Conservation (phyloP, 176 grass and related monocot species). For the Avena sativa region DNA sequence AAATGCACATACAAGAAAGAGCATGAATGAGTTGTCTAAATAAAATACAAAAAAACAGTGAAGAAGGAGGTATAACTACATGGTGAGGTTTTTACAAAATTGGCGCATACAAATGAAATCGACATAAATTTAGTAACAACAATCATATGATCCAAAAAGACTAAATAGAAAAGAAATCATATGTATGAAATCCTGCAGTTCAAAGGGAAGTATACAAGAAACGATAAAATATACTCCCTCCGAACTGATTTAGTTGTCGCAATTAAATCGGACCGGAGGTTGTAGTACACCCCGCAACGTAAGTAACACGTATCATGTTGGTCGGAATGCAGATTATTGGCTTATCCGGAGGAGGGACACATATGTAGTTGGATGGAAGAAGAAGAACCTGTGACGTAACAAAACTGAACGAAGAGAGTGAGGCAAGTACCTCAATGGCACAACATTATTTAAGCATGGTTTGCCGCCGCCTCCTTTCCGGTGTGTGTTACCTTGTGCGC, state of each 20-base stretch:
- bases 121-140: not conserved
- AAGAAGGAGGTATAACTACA: not conserved
- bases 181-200: not conserved
- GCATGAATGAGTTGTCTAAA: not conserved
- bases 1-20: constrained; percentile 4
- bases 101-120: not conserved
- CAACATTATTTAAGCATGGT: not conserved
- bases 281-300: not conserved
- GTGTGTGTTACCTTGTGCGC: not conserved
- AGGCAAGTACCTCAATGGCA: not conserved
- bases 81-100: not conserved
- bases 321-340: not conserved
- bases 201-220: not conserved
- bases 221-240: not conserved
- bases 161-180: not conserved
- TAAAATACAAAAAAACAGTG: not conserved
- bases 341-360: not conserved
- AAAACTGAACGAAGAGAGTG: not conserved
- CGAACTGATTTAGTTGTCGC: too few relatives aligned
- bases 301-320: not conserved
- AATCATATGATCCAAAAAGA: not conserved
- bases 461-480: not conserved
- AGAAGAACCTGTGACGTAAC: not conserved
- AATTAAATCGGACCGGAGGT: too few relatives aligned
- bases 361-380: not conserved